Evolutionary conservation across 495 filamentous ascomycete genomes (phyloP).

Genomic region (Ramalina intermedia): DNA sequence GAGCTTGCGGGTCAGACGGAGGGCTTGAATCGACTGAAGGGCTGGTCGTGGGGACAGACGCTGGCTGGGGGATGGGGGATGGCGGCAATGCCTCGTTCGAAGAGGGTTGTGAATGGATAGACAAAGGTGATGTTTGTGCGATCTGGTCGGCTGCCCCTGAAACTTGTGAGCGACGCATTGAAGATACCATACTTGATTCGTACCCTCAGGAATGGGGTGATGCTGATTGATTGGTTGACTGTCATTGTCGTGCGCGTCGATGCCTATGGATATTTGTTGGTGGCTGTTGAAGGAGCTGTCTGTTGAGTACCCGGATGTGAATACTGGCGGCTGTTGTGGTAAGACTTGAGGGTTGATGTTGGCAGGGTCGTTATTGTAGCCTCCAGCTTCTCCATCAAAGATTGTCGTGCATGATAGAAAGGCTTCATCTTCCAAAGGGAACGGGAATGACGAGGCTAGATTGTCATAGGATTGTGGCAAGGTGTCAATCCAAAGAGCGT

Average conservation of each 20-base stretch:
- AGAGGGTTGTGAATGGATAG: not conserved
- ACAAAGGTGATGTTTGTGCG: not conserved
- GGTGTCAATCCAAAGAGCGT: constrained; percentile 16
- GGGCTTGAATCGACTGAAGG: constrained; percentile 6
- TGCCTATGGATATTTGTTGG: too few species aligned
- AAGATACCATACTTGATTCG: too few species aligned
- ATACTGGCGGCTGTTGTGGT: too few species aligned
- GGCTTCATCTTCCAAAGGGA: constrained; percentile 13
- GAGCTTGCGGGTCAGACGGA: constrained; percentile 12
- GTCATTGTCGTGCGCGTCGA: too few species aligned
- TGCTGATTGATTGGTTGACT: too few species aligned
- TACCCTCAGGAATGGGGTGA: too few species aligned
- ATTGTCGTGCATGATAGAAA: not conserved
- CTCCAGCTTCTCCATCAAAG: not conserved
- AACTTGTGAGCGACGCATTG: not conserved
- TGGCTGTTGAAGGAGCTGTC: too few species aligned
- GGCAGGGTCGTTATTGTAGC: not conserved
- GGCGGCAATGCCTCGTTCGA: constrained; percentile 4
- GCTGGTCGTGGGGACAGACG: constrained; percentile 3
- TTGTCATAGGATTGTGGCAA: constrained; percentile 5
- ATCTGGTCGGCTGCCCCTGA: not conserved
- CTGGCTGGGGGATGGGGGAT: constrained; percentile 13
- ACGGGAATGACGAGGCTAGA: constrained; percentile 17
- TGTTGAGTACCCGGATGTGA: too few species aligned
- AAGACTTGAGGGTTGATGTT: too few species aligned